Base-by-base conservation (phyloP, 805 yeast species). In the Sungouiozyma ichnusensis region DNA sequence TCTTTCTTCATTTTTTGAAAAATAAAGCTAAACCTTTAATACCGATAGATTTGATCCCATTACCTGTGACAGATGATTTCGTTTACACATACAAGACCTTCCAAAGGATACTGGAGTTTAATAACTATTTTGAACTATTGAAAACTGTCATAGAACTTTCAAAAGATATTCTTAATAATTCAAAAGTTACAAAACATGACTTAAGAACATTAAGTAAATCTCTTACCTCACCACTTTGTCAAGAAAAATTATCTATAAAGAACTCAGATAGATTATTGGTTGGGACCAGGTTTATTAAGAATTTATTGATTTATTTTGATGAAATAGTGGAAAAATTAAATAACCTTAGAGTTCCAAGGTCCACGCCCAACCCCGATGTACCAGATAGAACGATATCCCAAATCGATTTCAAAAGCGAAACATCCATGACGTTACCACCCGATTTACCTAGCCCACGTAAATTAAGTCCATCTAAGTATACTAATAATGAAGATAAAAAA, bases 11-110 rank as follows among this genome's bases (percentile, higher is more conserved):
- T 44, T 72, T 68, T 41, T 55, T 85, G 31, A 64, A 69, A 43
- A 76, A 71, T 31, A 66, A 79, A 31, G 74, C 80, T 0, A 49
- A 52, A 11, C 77, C 84, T 1, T 63, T 83, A 29, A 60, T 84
- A 16, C 73, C 81, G 2, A 59, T 73, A 3, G 63, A 64, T 15
- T 40, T 54, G n/a, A 70, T 81, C 11, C 52, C 57, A 4, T 56
- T 78, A 42, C 87, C 86, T 3, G 64, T 79, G 15, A 57, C 53
- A 17, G 82, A 76, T 53, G 71, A 68, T 39, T 52, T 63, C 29
- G 64, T 65, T 4, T 73, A 71, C 54, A 72, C 78, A 0, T 46
- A 53, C 5, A 37, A 48, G 0, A 63, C 65, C 0, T 66, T 76
- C 41, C 46, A 55, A 9, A 50, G 51, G 35, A 58, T 74, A 24